These are phyloP conservation scores for Monascus purpureus DNA, from an alignment of 495 filamentous ascomycete genomes.

Conservation along the genomic window DNA sequence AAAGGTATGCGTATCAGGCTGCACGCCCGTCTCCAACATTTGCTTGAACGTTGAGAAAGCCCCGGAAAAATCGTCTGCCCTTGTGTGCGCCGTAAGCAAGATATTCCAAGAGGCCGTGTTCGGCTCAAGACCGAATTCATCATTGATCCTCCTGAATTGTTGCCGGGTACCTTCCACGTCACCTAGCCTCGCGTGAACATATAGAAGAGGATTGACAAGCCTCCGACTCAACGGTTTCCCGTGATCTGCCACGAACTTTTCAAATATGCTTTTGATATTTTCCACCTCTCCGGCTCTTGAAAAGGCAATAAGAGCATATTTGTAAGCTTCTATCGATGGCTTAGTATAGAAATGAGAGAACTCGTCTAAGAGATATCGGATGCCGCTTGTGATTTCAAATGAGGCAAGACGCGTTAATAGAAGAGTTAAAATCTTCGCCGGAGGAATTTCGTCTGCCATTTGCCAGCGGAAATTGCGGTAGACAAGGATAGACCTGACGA, in stretches of 20 bases:
- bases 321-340: conserved; percentile 17
- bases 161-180: conserved; percentile 41
- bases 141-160: conserved; percentile 44
- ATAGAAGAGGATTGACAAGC: conserved; percentile 38
- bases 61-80: conserved; percentile 48
- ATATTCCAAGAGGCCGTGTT: conserved; percentile 57
- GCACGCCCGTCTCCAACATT: conserved; percentile 27
- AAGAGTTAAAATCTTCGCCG: conserved; percentile 7
- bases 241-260: conserved; percentile 19
- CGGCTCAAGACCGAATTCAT: conserved; percentile 38
- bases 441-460: conserved; percentile 9
- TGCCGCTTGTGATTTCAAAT: conserved; percentile 15
- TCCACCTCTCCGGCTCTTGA: conserved; percentile 18
- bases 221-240: conserved; percentile 17
- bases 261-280: conserved; percentile 17
- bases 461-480: conserved; percentile 28
- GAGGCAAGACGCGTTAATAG: conserved; percentile 12
- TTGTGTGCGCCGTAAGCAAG: conserved; percentile 55
- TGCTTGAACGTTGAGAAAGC: conserved; percentile 44
- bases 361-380: conserved; percentile 42
- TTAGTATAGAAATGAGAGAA: conserved; percentile 18
- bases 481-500: conserved; percentile 18
- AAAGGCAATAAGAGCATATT: conserved; percentile 14
- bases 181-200: conserved; percentile 50
- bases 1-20: conserved; percentile 48